phyloP scores from a whole-genome alignment of 1,284 basidiomycete genomes.

The Ceraceosorus bombacis region DNA sequence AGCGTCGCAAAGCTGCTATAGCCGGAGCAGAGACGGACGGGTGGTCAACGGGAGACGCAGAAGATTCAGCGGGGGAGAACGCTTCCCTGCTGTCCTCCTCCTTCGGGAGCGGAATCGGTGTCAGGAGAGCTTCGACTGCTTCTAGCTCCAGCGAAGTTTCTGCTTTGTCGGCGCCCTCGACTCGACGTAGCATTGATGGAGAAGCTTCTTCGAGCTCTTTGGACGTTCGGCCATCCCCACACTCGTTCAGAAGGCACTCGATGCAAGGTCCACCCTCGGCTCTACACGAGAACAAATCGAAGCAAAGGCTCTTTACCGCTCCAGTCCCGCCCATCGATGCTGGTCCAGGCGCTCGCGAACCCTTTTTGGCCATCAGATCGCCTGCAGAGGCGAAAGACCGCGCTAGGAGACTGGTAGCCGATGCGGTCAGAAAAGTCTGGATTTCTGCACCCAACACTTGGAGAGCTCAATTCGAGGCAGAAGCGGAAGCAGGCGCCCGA shows the following conservation, averaged over 20 bases:
- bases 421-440: conserved; percentile 44
- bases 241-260: no score
- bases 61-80: not conserved
- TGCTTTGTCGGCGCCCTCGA: conserved; percentile 9
- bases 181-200: conserved; percentile 5
- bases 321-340: conserved; percentile 34
- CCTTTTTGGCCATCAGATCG: conserved; percentile 41
- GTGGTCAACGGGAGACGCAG: not conserved
- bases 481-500: conserved; percentile 18
- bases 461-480: conserved; percentile 39
- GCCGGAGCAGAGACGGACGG: not conserved
- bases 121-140: not conserved
- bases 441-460: conserved; percentile 41
- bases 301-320: conserved; percentile 25
- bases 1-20: not conserved
- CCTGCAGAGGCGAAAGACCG: conserved; percentile 36
- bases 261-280: no score
- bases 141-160: not conserved
- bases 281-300: conserved; percentile 20
- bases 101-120: not conserved
- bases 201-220: no score
- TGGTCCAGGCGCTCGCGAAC: conserved; percentile 25
- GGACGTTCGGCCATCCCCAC: no score
- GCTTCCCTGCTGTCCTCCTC: not conserved
- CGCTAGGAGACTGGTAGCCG: conserved; percentile 38